Conservation (phyloP, 2,329 filamentous ascomycete genomes). For the Colletotrichum sansevieriae region DNA sequence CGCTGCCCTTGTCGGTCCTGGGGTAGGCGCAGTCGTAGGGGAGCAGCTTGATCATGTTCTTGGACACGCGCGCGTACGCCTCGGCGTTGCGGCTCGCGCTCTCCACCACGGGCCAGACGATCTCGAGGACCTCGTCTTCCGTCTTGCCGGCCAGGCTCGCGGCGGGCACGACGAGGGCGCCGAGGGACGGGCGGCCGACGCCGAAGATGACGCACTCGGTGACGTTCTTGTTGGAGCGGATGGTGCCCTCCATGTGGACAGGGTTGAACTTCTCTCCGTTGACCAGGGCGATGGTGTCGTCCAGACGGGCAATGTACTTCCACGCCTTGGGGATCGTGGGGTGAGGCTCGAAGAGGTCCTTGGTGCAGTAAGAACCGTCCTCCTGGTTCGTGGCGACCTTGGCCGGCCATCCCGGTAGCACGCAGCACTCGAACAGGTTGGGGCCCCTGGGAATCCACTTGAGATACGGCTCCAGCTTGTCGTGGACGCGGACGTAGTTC, state of each 20-base stretch:
- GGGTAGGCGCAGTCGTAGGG: slow-evolving; percentile 57
- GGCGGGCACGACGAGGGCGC: slow-evolving; percentile 65
- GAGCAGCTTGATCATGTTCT: slow-evolving; percentile 64
- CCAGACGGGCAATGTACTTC: slow-evolving; percentile 72
- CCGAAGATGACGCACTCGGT: slow-evolving; percentile 73
- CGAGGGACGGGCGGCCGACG: slow-evolving; percentile 66
- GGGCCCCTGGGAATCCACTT: slow-evolving; percentile 50
- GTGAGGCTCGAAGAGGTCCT: slow-evolving; percentile 73
- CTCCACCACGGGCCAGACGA: slow-evolving; percentile 52
- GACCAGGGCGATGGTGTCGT: slow-evolving; percentile 71
- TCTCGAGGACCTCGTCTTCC: slow-evolving; percentile 47
- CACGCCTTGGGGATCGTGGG: slow-evolving; percentile 65
- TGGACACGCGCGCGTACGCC: slow-evolving; percentile 55
- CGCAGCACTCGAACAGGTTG: slow-evolving; percentile 53
- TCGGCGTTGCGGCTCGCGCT: slow-evolving; percentile 49
- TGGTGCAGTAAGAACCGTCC: slow-evolving; percentile 72
- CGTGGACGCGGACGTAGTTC: slow-evolving; percentile 69
- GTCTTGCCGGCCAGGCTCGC: slow-evolving; percentile 37
- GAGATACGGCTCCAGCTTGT: slow-evolving; percentile 54
- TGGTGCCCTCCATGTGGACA: slow-evolving; percentile 68
- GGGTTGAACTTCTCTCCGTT: slow-evolving; percentile 80
- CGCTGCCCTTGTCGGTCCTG: slow-evolving; percentile 48
- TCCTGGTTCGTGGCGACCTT: slow-evolving; percentile 68
- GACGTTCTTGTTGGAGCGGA: slow-evolving; percentile 59
- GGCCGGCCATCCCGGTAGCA: slow-evolving; percentile 54